phyloP scores from a whole-genome alignment of 2,329 filamentous ascomycete species.

The Cordyceps farinosa region DNA sequence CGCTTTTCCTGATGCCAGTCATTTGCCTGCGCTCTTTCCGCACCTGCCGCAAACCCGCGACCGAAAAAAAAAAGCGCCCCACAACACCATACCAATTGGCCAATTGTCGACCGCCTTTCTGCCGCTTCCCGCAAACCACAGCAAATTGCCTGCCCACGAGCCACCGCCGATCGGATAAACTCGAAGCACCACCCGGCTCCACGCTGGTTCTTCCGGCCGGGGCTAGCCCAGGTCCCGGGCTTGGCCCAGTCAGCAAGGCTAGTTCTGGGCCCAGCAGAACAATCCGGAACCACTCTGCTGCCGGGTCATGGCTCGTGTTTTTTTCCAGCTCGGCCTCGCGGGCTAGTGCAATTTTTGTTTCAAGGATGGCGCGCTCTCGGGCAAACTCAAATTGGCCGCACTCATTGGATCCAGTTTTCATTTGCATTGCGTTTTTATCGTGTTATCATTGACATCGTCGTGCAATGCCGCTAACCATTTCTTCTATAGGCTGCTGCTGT shows the following conservation, averaged over 20 bases:
- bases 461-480: constrained; percentile 26
- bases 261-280: neutral
- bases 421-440: neutral
- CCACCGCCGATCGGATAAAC: constrained; percentile 17
- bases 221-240: constrained; percentile 4
- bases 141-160: neutral
- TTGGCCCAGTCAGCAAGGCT: constrained; percentile 1
- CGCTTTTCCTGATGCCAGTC: constrained; percentile 20
- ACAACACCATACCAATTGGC: constrained; percentile 10
- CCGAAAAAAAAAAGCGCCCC: constrained; percentile 5
- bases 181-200: constrained; percentile 2
- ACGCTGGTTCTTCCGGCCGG: constrained; percentile 7
- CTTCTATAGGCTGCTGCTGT: constrained; percentile 62
- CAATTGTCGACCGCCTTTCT: constrained; percentile 7
- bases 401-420: constrained; percentile 10
- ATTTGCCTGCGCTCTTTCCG: constrained; percentile 12
- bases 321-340: neutral
- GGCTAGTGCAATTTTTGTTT: constrained; percentile 12
- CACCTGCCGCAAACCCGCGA: constrained; percentile 10
- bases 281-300: neutral
- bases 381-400: neutral
- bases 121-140: neutral
- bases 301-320: constrained; percentile 1
- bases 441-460: neutral
- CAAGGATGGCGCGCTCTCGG: constrained; percentile 5